Base-by-base conservation (phyloP, 75 land plant species). In the Picea sitchensis region DNA sequence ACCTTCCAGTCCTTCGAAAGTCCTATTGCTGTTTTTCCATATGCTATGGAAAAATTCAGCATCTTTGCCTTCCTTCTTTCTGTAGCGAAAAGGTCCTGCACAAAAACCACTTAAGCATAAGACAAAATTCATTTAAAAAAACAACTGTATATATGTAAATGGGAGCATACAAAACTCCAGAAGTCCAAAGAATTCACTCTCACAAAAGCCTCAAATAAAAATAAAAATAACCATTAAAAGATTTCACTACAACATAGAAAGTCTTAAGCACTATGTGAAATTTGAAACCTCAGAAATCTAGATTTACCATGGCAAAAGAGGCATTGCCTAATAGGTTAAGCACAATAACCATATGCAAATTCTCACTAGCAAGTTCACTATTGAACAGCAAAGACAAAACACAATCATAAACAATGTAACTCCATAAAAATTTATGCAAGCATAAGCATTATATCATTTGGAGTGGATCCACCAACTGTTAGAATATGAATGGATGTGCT, bases 21-120 rank as follows among this genome's bases (percentile, higher is more conserved):
- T 3, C 99, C 99, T 64, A 88, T 80, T 47, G 99, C 90, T 62
- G 98, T 97, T 84, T 95, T 97, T 31, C 99, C 99, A 85, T 97
- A 97, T 0, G 99, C 99, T 89, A 97, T 97, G n/a, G 98, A 97
- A 81, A 95, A 97, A 83, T 97, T 97, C 41, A 97, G 94, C 99
- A 95, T 97, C 77, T 97, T 97, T 4, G 99, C 99, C 85, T 97
- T 97, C 80, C 99, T 87, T 77, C 99, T 90, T 81, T 97, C 99
- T 44, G 95, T 80, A 73, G 84, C 96, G 91, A 91, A 97, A 20
- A 91, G 87, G 90, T 97, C 99, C 99, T 96, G 88, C 23, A 75
- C 65, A 65, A 17, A 51, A 26, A 77, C 56, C 32, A 17, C 41
- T 58, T 54, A 69, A 57, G 51, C 51, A 21, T 75, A 21, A 32